Percentiles rank a stretch among this genome's conserved stretches.
Conservation (phyloP, 768 basidiomycete genomes). For the Suillus alpinus region DNA sequence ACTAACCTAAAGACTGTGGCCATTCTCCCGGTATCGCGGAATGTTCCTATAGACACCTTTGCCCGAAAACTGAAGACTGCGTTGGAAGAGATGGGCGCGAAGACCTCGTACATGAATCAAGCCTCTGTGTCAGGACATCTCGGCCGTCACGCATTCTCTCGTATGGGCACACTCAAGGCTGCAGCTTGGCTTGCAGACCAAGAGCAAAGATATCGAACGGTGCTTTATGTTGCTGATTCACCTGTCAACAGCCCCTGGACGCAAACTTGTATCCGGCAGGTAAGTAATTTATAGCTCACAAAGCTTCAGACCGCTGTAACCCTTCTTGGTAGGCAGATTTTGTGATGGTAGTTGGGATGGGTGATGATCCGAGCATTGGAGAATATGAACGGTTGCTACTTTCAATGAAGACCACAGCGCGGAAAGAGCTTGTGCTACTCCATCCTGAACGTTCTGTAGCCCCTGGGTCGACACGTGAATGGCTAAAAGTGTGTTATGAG, state of each 20-base stretch:
- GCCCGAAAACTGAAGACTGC: slow-evolving; percentile 85
- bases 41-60: slow-evolving; percentile 87
- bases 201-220: slow-evolving; percentile 89
- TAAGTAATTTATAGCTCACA: slow-evolving; percentile 29
- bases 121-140: slow-evolving; percentile 89
- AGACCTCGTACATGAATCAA: slow-evolving; percentile 91
- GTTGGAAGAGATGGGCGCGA: slow-evolving; percentile 89
- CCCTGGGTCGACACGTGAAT: slow-evolving; percentile 91
- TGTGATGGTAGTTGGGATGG: slow-evolving; percentile 92
- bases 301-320: neutral
- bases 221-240: slow-evolving; percentile 95
- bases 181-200: slow-evolving; percentile 91
- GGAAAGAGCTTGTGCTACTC: slow-evolving; percentile 92
- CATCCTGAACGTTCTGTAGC: slow-evolving; percentile 88
- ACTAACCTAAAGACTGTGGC: slow-evolving; percentile 93
- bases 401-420: slow-evolving; percentile 96
- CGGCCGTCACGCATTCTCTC: slow-evolving; percentile 91
- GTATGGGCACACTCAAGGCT: slow-evolving; percentile 96
- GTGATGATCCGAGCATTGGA: slow-evolving; percentile 85
- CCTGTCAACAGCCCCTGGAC: slow-evolving; percentile 96
- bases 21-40: slow-evolving; percentile 81
- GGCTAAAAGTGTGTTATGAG: slow-evolving; percentile 72
- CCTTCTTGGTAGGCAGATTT: slow-evolving; percentile 68
- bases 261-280: slow-evolving; percentile 95
- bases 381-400: slow-evolving; percentile 93